These are phyloP conservation scores for Xylaria sp. DNA, from an alignment of 2,329 filamentous ascomycete species.

Conservation along the genomic window DNA sequence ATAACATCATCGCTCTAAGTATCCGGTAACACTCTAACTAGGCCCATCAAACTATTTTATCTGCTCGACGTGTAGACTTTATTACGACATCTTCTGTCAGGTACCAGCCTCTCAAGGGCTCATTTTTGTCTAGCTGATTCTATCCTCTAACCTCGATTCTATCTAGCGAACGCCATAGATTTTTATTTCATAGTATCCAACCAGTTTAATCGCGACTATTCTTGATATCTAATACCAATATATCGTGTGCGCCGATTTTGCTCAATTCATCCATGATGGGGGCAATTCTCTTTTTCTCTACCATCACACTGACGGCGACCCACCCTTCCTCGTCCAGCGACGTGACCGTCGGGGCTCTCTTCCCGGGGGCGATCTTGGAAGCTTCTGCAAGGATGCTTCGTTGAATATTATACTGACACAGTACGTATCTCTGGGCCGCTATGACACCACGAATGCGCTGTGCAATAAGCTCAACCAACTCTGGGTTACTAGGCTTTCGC, in stretches of 20 bases:
- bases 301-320: conserved; percentile 96
- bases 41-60: neutral
- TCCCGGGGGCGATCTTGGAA: conserved; percentile 86
- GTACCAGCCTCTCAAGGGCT: neutral
- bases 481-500: conserved; percentile 80
- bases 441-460: conserved; percentile 93
- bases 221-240: conserved; percentile 85
- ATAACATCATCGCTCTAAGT: conserved; percentile 20
- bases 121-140: neutral
- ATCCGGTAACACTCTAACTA: neutral
- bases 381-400: conserved; percentile 74
- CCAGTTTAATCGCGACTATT: conserved; percentile 61
- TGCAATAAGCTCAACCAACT: conserved; percentile 84
- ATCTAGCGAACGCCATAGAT: neutral
- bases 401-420: conserved; percentile 96
- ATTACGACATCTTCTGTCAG: neutral
- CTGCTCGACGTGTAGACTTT: neutral
- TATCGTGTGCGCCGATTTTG: conserved; percentile 82
- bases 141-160: conserved; percentile 3
- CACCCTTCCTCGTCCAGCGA: conserved; percentile 87
- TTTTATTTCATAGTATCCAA: neutral
- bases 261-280: conserved; percentile 86
- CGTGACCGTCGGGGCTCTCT: conserved; percentile 92
- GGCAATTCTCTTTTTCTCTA: conserved; percentile 86
- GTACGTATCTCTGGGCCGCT: conserved; percentile 90